Conservation (phyloP, 2,329 filamentous ascomycete genomes). For the Xylaria polymorpha region DNA sequence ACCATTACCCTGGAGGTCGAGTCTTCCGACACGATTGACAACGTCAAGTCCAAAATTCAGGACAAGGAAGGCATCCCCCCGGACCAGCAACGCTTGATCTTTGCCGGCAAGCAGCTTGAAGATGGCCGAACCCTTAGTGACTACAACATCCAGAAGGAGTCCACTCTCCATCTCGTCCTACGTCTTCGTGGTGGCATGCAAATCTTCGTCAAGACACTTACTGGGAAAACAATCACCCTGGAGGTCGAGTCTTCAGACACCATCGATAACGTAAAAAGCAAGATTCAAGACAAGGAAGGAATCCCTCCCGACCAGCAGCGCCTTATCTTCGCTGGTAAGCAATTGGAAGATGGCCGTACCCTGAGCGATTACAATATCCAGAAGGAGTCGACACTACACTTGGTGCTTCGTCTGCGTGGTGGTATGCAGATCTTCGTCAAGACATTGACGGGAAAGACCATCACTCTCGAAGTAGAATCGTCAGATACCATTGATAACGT, state of each 20-base stretch:
- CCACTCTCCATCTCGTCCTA: constrained; percentile 85
- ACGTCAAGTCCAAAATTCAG: constrained; percentile 97
- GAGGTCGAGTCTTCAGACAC: constrained; percentile 91
- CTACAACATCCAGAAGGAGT: constrained; percentile 97
- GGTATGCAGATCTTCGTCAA: constrained; percentile 83
- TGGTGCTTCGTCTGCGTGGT: constrained; percentile 84
- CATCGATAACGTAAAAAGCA: constrained; percentile 93
- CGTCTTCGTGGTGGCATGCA: constrained; percentile 92
- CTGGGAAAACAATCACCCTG: constrained; percentile 93
- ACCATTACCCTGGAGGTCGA: constrained; percentile 94
- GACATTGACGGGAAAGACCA: constrained; percentile 76
- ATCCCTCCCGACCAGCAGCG: constrained; percentile 96
- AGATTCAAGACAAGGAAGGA: constrained; percentile 94
- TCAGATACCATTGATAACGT: constrained; percentile 78
- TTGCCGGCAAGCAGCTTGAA: constrained; percentile 95
- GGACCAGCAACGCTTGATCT: constrained; percentile 95
- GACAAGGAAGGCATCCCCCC: constrained; percentile 98
- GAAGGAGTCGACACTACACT: constrained; percentile 84
- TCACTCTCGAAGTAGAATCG: constrained; percentile 74
- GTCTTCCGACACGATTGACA: constrained; percentile 91
- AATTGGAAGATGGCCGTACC: constrained; percentile 91
- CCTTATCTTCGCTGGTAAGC: constrained; percentile 93
- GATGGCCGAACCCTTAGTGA: constrained; percentile 90
- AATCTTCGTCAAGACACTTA: constrained; percentile 88
- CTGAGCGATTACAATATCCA: constrained; percentile 97